Base-by-base conservation (phyloP, 1,284 basidiomycete genomes). In the Golubevia sp. region DNA sequence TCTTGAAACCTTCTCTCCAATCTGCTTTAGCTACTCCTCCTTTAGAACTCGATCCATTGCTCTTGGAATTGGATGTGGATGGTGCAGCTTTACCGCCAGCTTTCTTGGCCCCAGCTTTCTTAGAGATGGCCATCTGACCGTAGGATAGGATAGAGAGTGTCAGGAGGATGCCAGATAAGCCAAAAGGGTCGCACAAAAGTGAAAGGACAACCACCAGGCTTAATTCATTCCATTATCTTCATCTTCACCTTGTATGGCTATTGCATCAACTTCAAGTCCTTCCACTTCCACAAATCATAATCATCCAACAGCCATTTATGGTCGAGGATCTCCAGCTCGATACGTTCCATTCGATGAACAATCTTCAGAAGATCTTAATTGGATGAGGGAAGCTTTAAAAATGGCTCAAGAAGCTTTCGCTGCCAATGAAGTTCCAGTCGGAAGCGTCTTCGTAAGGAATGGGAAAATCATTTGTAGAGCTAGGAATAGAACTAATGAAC, bases 341-440 rank as follows among this genome's bases (percentile, higher is more conserved):
- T 81, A 81, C 49, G 68, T 80, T 5, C 60, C 76, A 7, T 50
- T 25, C 5, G 66, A 76, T 30, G 64, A 74, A 51, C 80, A 83
- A 64, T 63, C 65, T 23, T 71, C 68, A 25, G 68, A 72, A 51
- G 78, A 83, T 56, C 54, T 77, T 55, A 66, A 64, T 49, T 83
- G 77, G 76, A 82, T 82, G 80, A 63, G 65, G n/a, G 67, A 77
- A 51, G 80, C 80, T 2, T 69, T 83, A 4, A 65, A 59, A 4
- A 82, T 82, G 80, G 80, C 79, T 5, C 64, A 78, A 44, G 93
- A 98, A 84, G 97, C 97, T 2, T 86, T 98, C 26, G 86, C 87
- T 34, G 89, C 91, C 1, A 88, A 89, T 34, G 97, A 99, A 84
- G 95, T 99, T 0, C 97, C 97, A 0, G 95, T 99, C 0, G 97